These are phyloP conservation scores for Penicillium daleae DNA, from an alignment of 495 filamentous ascomycete species.

Conservation along the genomic window DNA sequence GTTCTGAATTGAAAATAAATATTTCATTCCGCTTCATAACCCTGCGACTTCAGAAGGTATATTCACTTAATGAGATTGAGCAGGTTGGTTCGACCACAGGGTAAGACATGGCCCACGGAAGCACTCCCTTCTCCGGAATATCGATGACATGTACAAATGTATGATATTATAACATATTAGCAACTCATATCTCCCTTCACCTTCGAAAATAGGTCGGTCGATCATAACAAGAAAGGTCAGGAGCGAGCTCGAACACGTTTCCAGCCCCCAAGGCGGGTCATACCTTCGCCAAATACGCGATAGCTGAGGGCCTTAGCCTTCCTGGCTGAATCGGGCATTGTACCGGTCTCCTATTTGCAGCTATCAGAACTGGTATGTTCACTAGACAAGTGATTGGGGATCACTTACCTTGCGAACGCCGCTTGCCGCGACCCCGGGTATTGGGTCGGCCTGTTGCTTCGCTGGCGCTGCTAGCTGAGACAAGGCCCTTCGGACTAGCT, in stretches of 20 bases:
- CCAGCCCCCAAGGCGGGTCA: too few relatives aligned
- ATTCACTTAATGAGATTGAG: background rate
- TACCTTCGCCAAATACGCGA: too few relatives aligned
- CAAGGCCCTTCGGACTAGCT: conserved; percentile 25
- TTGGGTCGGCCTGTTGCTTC: conserved; percentile 5
- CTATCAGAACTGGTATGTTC: conserved; percentile 11
- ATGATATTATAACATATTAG: background rate
- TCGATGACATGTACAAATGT: background rate
- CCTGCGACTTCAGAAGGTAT: background rate
- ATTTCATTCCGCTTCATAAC: conserved; percentile 17
- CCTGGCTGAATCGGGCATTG: conserved; percentile 38
- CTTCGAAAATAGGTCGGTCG: background rate
- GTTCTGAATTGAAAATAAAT: conserved; percentile 33
- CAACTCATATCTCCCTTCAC: background rate
- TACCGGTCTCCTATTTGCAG: conserved; percentile 37
- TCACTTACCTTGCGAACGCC: conserved; percentile 35
- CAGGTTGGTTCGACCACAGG: background rate
- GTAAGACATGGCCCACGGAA: background rate
- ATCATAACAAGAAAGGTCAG: background rate
- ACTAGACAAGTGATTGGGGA: background rate
- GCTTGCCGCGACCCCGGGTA: conserved; percentile 23
- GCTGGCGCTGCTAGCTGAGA: conserved; percentile 25
- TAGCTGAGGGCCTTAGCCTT: conserved; percentile 12
- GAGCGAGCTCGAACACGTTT: too few relatives aligned
- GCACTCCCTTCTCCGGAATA: background rate